These are phyloP conservation scores for Bimuria novae-zelandiae DNA, from an alignment of 2,329 filamentous ascomycete genomes.

Conservation along the genomic window DNA sequence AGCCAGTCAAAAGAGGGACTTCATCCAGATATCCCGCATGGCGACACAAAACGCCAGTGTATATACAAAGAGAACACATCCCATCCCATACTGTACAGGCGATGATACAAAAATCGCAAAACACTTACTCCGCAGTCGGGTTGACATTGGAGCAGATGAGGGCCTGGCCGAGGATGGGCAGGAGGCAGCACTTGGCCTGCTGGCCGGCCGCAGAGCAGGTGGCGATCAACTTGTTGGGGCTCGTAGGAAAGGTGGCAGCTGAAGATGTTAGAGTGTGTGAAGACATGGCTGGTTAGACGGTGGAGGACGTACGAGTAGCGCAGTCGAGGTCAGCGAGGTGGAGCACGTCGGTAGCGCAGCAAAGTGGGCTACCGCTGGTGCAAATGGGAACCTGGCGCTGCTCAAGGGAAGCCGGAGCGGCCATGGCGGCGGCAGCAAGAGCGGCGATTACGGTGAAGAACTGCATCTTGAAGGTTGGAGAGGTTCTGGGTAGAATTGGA, in stretches of 20 bases:
- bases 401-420: slow-evolving; percentile 35
- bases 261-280: slow-evolving; percentile 19
- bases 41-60: slow-evolving; percentile 6
- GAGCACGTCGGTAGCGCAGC: slow-evolving; percentile 67
- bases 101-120: background rate
- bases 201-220: slow-evolving; percentile 57
- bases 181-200: slow-evolving; percentile 61
- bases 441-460: slow-evolving; percentile 41
- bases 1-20: background rate
- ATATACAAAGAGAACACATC: background rate
- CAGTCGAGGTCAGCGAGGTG: slow-evolving; percentile 64
- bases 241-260: slow-evolving; percentile 46
- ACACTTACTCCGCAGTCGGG: no score
- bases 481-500: slow-evolving; percentile 12
- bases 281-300: background rate
- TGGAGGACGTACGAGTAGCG: slow-evolving; percentile 53
- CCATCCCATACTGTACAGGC: slow-evolving; percentile 7
- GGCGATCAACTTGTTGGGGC: slow-evolving; percentile 51
- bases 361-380: slow-evolving; percentile 51
- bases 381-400: slow-evolving; percentile 43
- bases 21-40: background rate
- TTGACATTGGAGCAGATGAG: slow-evolving; percentile 45
- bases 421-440: slow-evolving; percentile 34
- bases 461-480: slow-evolving; percentile 35
- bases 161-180: slow-evolving; percentile 55